Conservation (phyloP, 805 yeast species). For the Babjeviella inositovora region DNA sequence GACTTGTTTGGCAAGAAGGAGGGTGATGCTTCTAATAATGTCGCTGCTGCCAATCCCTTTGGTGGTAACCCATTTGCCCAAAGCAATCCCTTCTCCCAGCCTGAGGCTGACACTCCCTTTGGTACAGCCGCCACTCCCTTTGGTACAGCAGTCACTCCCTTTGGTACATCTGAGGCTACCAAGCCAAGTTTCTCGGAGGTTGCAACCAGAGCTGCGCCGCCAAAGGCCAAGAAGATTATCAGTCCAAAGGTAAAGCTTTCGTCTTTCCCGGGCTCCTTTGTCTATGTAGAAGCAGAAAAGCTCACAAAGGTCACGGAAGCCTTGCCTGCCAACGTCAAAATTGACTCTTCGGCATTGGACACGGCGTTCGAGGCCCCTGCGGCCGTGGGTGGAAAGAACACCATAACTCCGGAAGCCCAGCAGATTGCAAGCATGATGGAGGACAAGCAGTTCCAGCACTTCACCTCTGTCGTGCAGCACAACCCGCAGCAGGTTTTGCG, state of each 20-base stretch:
- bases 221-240: slow-evolving; percentile 5
- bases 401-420: slow-evolving; percentile 22
- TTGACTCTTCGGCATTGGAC: slow-evolving; percentile 32
- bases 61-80: slow-evolving; percentile 11
- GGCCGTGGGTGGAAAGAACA: slow-evolving; percentile 10
- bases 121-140: slow-evolving; percentile 10
- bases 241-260: slow-evolving; percentile 16
- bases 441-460: slow-evolving; percentile 68
- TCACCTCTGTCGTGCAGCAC: slow-evolving; percentile 57
- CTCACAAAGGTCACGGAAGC: slow-evolving; percentile 22
- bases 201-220: slow-evolving; percentile 1
- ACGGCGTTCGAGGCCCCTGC: slow-evolving; percentile 16
- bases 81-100: slow-evolving; percentile 6
- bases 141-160: slow-evolving; percentile 5
- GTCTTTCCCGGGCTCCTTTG: slow-evolving; percentile 44
- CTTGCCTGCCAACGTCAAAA: slow-evolving; percentile 23
- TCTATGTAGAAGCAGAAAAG: slow-evolving; percentile 61
- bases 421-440: slow-evolving; percentile 40
- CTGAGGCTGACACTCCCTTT: too few species aligned
- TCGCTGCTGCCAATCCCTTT: slow-evolving; percentile 8
- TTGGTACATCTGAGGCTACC: slow-evolving; percentile 2
- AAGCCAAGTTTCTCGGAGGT: slow-evolving; percentile 8
- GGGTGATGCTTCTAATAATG: not conserved
- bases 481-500: slow-evolving; percentile 82
- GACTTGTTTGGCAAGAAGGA: not conserved